phyloP scores from a whole-genome alignment of 2,329 filamentous ascomycete species.

The Alternaria panax region DNA sequence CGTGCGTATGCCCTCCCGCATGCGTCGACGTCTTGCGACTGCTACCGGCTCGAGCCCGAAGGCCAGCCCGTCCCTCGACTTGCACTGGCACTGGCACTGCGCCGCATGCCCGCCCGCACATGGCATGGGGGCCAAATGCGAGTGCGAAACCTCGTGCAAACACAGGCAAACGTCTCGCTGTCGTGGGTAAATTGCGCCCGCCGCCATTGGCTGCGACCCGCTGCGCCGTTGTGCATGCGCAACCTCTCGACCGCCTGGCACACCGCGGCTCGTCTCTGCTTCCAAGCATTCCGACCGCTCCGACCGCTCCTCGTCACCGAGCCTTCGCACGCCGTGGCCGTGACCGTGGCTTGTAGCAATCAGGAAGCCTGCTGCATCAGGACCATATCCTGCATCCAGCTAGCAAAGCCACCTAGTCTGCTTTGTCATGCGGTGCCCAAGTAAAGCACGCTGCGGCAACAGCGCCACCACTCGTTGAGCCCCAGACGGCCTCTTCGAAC shows the following conservation, averaged over 20 bases:
- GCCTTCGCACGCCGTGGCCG: not conserved
- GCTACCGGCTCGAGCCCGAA: slow-evolving; percentile 14
- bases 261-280: not conserved
- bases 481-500: slow-evolving; percentile 11
- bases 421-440: slow-evolving; percentile 30
- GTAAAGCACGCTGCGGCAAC: slow-evolving; percentile 19
- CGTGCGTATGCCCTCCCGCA: slow-evolving; percentile 11
- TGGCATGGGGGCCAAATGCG: slow-evolving; percentile 20
- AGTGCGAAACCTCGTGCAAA: not conserved
- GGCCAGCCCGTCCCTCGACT: slow-evolving; percentile 4
- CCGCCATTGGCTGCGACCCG: slow-evolving; percentile 23
- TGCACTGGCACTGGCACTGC: too few relatives aligned
- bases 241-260: slow-evolving; percentile 19
- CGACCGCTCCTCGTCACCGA: not conserved
- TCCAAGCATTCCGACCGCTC: not conserved
- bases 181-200: slow-evolving; percentile 17
- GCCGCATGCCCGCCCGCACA: slow-evolving; percentile 14
- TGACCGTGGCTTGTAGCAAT: slow-evolving; percentile 15
- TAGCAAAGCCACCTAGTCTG: slow-evolving; percentile 29
- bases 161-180: slow-evolving; percentile 1
- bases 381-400: slow-evolving; percentile 35
- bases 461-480: slow-evolving; percentile 24
- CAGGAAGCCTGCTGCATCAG: slow-evolving; percentile 27
- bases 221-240: slow-evolving; percentile 33
- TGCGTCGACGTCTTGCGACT: not conserved